Base-by-base conservation (phyloP, 495 filamentous ascomycete species). In the Penicillium samsonianum region DNA sequence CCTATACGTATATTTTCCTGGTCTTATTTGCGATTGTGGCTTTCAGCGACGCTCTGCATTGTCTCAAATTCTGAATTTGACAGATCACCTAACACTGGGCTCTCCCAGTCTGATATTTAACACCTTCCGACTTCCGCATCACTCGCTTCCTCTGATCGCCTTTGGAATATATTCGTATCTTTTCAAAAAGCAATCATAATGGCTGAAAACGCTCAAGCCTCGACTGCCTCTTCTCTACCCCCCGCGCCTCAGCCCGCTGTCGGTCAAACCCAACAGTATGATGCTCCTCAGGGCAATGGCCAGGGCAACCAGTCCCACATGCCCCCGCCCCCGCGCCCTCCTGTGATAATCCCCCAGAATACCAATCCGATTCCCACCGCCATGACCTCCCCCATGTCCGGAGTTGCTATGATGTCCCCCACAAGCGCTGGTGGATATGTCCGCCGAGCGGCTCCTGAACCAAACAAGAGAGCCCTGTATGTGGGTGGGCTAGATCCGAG, bases 391-490 rank as follows among this genome's bases (percentile, higher is more conserved):
- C 90, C 91, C 10, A 87, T 91, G 87, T 88, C 84, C 41, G 84
- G 53, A 33, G 42, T 79, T 62, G 81, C 76, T 43, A 86, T 95
- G 72, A 87, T 93, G 80, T 96, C 92, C 40, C 90, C 90, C 35
- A 87, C 84, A 65, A 90, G 85, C 58, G 84, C 83, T 45, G 90
- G 87, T 43, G 87, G 90, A 47, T 93, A 88, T 64, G 87, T 91
- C 45, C 91, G 94, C 65, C 92, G 94, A 63, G 90, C 92, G 30
- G 94, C 94, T 17, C 94, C 94, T 49, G 94, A 99, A 77, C 94
- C 94, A 42, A 99, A 99, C 80, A 99, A 99, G 83, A 83, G 95
- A 64, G 94, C 94, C 41, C 78, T 99, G 44, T 99, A 99, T 63
- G 92, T 99, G 44, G 94, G 94, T 31, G 94, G 94, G 46, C 79